Evolutionary conservation across 768 basidiomycete genomes (phyloP).

Genomic region (Arthromyces matolae): DNA sequence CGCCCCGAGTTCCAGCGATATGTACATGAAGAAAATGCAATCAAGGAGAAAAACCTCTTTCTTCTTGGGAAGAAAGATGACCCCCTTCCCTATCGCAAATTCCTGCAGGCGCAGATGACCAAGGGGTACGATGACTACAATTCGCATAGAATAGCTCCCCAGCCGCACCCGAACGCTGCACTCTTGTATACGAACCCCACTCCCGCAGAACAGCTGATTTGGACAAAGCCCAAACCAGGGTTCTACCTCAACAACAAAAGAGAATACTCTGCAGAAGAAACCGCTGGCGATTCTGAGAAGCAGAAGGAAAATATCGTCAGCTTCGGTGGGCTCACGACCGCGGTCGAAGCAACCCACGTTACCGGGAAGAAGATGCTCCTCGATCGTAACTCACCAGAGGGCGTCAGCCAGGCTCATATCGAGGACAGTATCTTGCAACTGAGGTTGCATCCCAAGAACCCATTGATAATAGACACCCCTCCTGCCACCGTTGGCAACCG

Average conservation of each 20-base stretch:
- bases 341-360: slow-evolving; percentile 15
- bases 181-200: slow-evolving; percentile 57
- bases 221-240: slow-evolving; percentile 53
- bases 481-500: slow-evolving; percentile 44
- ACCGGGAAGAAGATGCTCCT: slow-evolving; percentile 21
- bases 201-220: slow-evolving; percentile 49
- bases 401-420: slow-evolving; percentile 19
- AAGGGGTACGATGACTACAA: slow-evolving; percentile 17
- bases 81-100: slow-evolving; percentile 27
- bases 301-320: slow-evolving; percentile 25
- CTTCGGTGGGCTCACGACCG: slow-evolving; percentile 42
- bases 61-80: slow-evolving; percentile 22
- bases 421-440: slow-evolving; percentile 25
- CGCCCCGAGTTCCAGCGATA: slow-evolving; percentile 55
- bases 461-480: slow-evolving; percentile 23
- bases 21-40: slow-evolving; percentile 25
- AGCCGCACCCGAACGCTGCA: slow-evolving; percentile 62
- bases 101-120: slow-evolving; percentile 35
- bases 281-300: not conserved
- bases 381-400: slow-evolving; percentile 25
- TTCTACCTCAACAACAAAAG: slow-evolving; percentile 46
- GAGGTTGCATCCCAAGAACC: slow-evolving; percentile 22
- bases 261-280: no score
- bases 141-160: slow-evolving; percentile 47
- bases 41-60: slow-evolving; percentile 18